Conservation (phyloP, 495 filamentous ascomycete species). For the Glonium stellatum region DNA sequence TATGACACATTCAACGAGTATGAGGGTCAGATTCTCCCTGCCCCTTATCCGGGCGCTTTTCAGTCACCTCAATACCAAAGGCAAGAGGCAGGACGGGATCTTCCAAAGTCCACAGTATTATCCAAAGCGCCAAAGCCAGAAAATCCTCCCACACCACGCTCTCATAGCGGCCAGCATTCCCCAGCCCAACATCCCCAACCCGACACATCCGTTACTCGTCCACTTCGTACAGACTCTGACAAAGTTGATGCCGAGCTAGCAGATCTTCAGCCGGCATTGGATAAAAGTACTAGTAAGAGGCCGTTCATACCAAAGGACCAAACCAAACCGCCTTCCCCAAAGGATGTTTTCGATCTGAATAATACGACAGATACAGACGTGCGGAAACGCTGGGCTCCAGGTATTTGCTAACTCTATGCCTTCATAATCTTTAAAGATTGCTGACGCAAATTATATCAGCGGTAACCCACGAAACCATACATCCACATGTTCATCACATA, state of each 20-base stretch:
- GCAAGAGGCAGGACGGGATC: background rate
- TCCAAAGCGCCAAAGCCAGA: background rate
- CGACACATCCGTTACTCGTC: background rate
- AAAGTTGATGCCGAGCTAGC: background rate
- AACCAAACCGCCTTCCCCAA: constrained; percentile 10
- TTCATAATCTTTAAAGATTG: too few species aligned
- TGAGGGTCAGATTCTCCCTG: background rate
- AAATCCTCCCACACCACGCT: background rate
- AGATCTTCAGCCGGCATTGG: background rate
- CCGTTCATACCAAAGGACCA: background rate
- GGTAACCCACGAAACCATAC: too few species aligned
- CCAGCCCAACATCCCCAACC: background rate
- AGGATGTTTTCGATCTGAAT: constrained; percentile 20
- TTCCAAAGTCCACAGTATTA: background rate
- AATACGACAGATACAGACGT: constrained; percentile 21
- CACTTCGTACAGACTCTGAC: background rate
- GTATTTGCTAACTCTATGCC: too few species aligned
- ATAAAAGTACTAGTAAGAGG: background rate
- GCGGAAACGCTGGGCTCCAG: too few species aligned
- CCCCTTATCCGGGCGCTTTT: background rate
- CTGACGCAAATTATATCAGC: too few species aligned
- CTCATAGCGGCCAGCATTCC: background rate
- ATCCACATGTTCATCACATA: too few species aligned
- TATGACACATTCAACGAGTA: background rate
- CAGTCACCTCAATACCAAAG: background rate